Conservation (phyloP, 2,329 filamentous ascomycete species). For the Curvularia verruculosa region DNA sequence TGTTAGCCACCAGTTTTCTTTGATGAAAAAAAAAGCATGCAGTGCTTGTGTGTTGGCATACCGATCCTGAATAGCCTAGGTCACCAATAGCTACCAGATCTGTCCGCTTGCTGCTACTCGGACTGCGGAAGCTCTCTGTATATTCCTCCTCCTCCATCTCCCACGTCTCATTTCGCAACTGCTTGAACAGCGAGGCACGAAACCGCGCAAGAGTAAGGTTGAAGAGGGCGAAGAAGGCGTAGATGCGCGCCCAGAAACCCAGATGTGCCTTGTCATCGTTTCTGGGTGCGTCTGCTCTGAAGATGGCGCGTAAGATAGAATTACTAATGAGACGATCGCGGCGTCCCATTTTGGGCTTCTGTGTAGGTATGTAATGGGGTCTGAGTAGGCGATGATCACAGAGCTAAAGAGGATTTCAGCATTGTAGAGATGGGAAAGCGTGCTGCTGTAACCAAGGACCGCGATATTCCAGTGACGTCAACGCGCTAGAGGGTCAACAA, state of each 20-base stretch:
- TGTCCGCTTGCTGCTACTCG: slow-evolving; percentile 47
- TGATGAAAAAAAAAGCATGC: not conserved
- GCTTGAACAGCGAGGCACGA: slow-evolving; percentile 57
- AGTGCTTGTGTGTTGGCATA: slow-evolving; percentile 37
- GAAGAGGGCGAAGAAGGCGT: slow-evolving; percentile 62
- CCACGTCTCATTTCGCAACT: slow-evolving; percentile 61
- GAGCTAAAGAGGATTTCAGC: slow-evolving; percentile 2
- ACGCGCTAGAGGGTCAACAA: slow-evolving; percentile 3
- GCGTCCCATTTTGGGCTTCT: slow-evolving; percentile 41
- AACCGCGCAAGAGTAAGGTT: slow-evolving; percentile 57
- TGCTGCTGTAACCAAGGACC: not conserved
- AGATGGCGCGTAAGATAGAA: slow-evolving; percentile 48
- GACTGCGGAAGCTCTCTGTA: slow-evolving; percentile 57
- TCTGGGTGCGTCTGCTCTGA: slow-evolving; percentile 27
- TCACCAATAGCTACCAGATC: slow-evolving; percentile 66
- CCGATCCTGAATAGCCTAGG: slow-evolving; percentile 75
- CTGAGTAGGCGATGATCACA: slow-evolving; percentile 4
- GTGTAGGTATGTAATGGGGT: not conserved
- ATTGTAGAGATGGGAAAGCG: slow-evolving; percentile 6
- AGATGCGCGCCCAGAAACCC: slow-evolving; percentile 52
- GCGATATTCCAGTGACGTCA: slow-evolving; percentile 19
- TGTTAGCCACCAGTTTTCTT: slow-evolving; percentile 15
- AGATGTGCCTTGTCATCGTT: slow-evolving; percentile 30
- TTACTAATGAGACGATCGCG: slow-evolving; percentile 46
- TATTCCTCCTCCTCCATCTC: slow-evolving; percentile 62